Conservation (phyloP, 1,284 basidiomycete species). For the Fistulinella cinereoalba region DNA sequence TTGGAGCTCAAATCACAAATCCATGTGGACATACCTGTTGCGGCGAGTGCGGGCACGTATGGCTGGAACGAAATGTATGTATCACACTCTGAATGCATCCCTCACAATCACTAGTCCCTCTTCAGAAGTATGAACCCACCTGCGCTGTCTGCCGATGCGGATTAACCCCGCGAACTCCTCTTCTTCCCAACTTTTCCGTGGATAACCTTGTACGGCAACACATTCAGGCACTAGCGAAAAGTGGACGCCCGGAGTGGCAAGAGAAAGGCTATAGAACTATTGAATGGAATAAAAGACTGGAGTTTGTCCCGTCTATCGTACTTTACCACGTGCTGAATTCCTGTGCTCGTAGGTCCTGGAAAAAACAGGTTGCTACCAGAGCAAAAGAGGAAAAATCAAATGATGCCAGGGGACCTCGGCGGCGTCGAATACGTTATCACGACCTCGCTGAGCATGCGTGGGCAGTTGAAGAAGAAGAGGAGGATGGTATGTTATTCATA, state of each 20-base stretch:
- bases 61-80: conserved; percentile 45
- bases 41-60: conserved; percentile 50
- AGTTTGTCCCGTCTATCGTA: conserved; percentile 36
- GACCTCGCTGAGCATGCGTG: conserved; percentile 12
- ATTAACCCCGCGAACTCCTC: conserved; percentile 35
- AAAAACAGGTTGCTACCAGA: conserved; percentile 10
- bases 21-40: conserved; percentile 59
- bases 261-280: conserved; percentile 39
- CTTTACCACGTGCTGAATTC: not conserved
- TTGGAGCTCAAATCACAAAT: conserved; percentile 49
- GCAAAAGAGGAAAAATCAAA: conserved; percentile 18
- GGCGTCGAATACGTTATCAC: conserved; percentile 14
- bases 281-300: conserved; percentile 46
- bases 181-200: conserved; percentile 52
- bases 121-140: conserved; percentile 35
- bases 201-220: conserved; percentile 52
- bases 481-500: too few relatives aligned
- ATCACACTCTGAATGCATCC: not conserved
- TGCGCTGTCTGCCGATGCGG: conserved; percentile 50
- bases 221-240: conserved; percentile 38
- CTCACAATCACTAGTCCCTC: conserved; percentile 4
- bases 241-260: conserved; percentile 45
- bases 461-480: conserved; percentile 5
- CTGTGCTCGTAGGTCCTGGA: conserved; percentile 29
- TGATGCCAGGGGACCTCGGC: conserved; percentile 10